A percentile compares a stretch with the other conserved stretches of the same genome.
phyloP scores from a whole-genome alignment of 2,329 filamentous ascomycete genomes.

The Xylariomycetidae sp. region DNA sequence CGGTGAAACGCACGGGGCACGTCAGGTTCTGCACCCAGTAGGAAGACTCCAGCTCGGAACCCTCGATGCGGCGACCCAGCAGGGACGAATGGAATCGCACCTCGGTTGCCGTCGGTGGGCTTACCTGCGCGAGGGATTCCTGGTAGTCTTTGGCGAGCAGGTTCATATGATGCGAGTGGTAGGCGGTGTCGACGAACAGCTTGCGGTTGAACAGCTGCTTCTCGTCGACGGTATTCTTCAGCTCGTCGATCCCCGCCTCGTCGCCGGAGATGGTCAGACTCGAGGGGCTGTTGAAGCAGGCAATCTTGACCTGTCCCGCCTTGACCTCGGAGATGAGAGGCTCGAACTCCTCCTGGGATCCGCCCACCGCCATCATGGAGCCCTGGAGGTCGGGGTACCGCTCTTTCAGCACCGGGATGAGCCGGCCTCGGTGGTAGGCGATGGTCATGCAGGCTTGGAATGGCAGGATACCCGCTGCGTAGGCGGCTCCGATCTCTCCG shows the following conservation, averaged over 20 bases:
- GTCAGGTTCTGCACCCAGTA: constrained; percentile 42
- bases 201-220: constrained; percentile 41
- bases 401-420: constrained; percentile 36
- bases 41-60: constrained; percentile 29
- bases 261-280: constrained; percentile 48
- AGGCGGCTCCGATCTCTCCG: constrained; percentile 40
- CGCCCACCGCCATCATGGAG: constrained; percentile 51
- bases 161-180: constrained; percentile 51
- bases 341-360: constrained; percentile 35
- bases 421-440: constrained; percentile 43
- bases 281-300: constrained; percentile 46
- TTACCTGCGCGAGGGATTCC: constrained; percentile 26
- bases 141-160: constrained; percentile 42
- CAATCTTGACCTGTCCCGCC: constrained; percentile 30
- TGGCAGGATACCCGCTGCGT: constrained; percentile 38
- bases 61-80: constrained; percentile 33
- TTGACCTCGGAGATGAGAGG: constrained; percentile 29
- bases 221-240: constrained; percentile 34
- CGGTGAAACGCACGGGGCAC: constrained; percentile 31
- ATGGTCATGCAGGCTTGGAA: constrained; percentile 39
- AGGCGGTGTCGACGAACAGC: constrained; percentile 44
- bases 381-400: constrained; percentile 36
- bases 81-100: constrained; percentile 42
- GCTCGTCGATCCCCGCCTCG: constrained; percentile 34
- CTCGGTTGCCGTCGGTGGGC: constrained; percentile 25